Conservation (phyloP, 108 stramenopile genomes). For the Fragilariopsis cylindrus region DNA sequence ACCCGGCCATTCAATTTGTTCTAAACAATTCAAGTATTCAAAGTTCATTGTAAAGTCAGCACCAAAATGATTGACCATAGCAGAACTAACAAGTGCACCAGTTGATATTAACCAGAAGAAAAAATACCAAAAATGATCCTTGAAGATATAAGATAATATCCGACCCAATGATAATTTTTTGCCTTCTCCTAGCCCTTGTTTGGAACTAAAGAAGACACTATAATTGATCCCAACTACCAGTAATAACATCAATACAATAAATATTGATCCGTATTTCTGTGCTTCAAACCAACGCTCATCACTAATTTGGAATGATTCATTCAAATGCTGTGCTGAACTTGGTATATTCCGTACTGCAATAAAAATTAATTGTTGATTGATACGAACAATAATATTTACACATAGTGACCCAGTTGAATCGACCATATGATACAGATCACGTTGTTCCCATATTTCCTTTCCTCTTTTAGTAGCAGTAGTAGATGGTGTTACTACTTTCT, state of each 20-base stretch:
- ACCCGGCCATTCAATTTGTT: conserved; percentile 15
- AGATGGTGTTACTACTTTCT: background rate
- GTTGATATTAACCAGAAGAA: conserved; percentile 24
- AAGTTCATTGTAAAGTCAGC: conserved; percentile 28
- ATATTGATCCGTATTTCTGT: conserved; percentile 23
- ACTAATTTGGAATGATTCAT: conserved; percentile 17
- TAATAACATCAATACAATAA: conserved; percentile 15
- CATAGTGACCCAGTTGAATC: conserved; percentile 26
- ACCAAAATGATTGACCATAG: conserved; percentile 38
- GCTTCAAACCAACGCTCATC: conserved; percentile 26
- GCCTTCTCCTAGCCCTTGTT: conserved; percentile 2
- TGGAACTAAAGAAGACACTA: background rate
- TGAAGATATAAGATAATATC: conserved; percentile 27
- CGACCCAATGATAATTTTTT: conserved; percentile 18
- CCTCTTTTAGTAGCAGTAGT: background rate
- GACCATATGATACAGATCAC: conserved; percentile 25
- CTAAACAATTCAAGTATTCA: conserved; percentile 24
- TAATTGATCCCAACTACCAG: conserved; percentile 13
- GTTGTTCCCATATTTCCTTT: conserved; percentile 4
- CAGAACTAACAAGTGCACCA: conserved; percentile 17
- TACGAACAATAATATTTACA: conserved; percentile 19
- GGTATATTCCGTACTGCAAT: conserved; percentile 22
- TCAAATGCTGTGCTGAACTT: conserved; percentile 20
- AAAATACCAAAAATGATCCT: conserved; percentile 32
- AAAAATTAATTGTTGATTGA: conserved; percentile 17